Evolutionary conservation across 2,329 filamentous ascomycete genomes (phyloP), one percentile per base, ranked within the genome.

Genomic region (Monosporascus sp.): DNA sequence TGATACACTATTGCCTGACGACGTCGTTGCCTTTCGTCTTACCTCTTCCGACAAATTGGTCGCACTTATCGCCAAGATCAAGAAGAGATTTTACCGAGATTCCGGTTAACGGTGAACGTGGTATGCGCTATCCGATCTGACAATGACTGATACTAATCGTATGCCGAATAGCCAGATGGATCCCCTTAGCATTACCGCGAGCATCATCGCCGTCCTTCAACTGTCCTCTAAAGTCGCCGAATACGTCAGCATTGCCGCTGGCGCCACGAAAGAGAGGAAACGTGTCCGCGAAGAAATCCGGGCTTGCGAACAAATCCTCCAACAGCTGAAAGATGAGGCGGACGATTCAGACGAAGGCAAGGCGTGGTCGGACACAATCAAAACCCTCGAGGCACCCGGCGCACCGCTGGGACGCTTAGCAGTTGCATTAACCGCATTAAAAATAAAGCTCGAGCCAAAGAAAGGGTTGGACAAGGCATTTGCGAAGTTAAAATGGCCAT

Each of bases 181-280:
- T 14, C 37, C 37, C 3, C 37, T 38, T n/a, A 38, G 37, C 37
- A 38, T 50, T 14, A 46, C 58, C 5, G 53, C 61, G 3, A 63
- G 56, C 47, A 50, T 63, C 44, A 59, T 61, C 35, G 59, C 60
- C 11, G 50, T 64, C 15, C n/a, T 63, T 27, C 52, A 63, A 37
- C 47, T 63, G 0, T 57, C 53, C 1, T 41, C 52, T 3, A 48
- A 57, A 31, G 59, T 63, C 6, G 49, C 58, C 45, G 43, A 55
- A 25, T 63, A 59, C 47, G 55, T 63, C 18, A 59, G 47, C n/a
- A 18, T 43, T 4, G 54, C 57, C 7, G 20, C 48, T 22, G 59
- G 60, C 22, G 55, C 58, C 1, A 47, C 51, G 9, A 53, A 58
- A 9, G 55, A 58, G 18, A 50, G 58, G n/a, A 56, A 44, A 18